Evolutionary conservation across 495 filamentous ascomycete species (phyloP).

Genomic region (Thermothielavioides terrestris): DNA sequence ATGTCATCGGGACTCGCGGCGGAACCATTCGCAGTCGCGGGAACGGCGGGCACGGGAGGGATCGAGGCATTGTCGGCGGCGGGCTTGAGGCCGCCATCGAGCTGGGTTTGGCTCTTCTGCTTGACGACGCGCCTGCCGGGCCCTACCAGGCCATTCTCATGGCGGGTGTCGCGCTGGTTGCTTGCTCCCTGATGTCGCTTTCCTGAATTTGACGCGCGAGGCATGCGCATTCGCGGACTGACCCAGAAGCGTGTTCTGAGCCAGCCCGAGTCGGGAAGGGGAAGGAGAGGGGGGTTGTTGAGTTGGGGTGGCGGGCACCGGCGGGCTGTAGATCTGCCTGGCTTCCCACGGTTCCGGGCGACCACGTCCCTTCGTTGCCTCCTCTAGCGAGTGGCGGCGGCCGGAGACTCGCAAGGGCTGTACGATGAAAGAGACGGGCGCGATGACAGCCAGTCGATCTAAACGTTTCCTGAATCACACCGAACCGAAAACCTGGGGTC

Average conservation of each 20-base stretch:
- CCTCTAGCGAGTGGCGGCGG: neutral
- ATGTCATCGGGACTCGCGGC: slow-evolving; percentile 32
- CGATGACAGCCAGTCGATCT: too few species aligned
- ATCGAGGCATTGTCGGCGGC: slow-evolving; percentile 24
- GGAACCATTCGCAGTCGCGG: slow-evolving; percentile 29
- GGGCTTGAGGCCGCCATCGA: slow-evolving; percentile 26
- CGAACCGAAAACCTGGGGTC: too few species aligned
- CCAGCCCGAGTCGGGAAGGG: slow-evolving; percentile 29
- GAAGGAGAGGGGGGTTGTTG: neutral
- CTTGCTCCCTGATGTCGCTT: slow-evolving; percentile 58
- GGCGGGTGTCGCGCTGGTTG: slow-evolving; percentile 65
- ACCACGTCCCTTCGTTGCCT: neutral
- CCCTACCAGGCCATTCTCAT: slow-evolving; percentile 80
- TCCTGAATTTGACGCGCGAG: slow-evolving; percentile 56
- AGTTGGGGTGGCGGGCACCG: neutral
- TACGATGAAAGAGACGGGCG: too few species aligned
- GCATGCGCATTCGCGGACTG: slow-evolving; percentile 56
- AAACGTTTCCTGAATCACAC: too few species aligned
- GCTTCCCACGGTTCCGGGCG: neutral
- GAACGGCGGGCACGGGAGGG: slow-evolving; percentile 33
- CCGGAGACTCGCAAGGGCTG: neutral
- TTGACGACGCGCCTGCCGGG: slow-evolving; percentile 69
- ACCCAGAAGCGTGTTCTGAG: slow-evolving; percentile 46
- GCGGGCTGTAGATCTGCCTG: too few species aligned
- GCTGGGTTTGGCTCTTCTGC: slow-evolving; percentile 41